Conservation (phyloP, 495 filamentous ascomycete species). For the Daldinia loculata region DNA sequence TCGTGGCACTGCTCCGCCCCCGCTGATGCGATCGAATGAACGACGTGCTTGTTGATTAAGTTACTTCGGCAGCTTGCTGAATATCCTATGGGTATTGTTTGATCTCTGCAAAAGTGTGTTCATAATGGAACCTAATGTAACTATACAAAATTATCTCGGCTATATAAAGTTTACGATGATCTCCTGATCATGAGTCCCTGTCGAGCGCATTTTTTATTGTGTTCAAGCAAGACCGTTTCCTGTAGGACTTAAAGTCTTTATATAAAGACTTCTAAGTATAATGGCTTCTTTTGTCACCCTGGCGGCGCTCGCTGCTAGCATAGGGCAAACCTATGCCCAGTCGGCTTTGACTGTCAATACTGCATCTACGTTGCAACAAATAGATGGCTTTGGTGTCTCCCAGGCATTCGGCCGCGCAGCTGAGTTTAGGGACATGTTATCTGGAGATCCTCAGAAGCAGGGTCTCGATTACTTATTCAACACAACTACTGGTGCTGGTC, state of each 20-base stretch:
- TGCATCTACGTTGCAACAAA: slow-evolving; percentile 46
- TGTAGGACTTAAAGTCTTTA: not conserved
- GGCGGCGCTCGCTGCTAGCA: slow-evolving; percentile 8
- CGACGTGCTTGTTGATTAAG: slow-evolving; percentile 13
- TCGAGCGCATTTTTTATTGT: not conserved
- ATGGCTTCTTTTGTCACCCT: slow-evolving; percentile 20
- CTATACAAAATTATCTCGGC: not conserved
- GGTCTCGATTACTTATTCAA: slow-evolving; percentile 61
- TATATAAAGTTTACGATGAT: slow-evolving; percentile 11
- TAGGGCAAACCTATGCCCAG: slow-evolving; percentile 28
- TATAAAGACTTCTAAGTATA: not conserved
- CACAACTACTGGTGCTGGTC: slow-evolving; percentile 57
- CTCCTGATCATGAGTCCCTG: not conserved
- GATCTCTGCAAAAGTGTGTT: not conserved
- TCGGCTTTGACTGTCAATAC: slow-evolving; percentile 49
- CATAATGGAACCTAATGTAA: not conserved
- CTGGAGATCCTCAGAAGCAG: slow-evolving; percentile 40
- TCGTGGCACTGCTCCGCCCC: slow-evolving; percentile 1
- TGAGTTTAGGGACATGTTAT: slow-evolving; percentile 49
- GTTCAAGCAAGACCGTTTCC: not conserved
- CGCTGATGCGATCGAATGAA: slow-evolving; percentile 18
- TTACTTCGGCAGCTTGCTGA: not conserved
- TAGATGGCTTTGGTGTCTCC: slow-evolving; percentile 61
- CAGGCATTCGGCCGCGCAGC: slow-evolving; percentile 60
- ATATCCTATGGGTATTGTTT: slow-evolving; percentile 2